phyloP scores from a whole-genome alignment of 306 rosid genomes.

The Glycine tomentella region DNA sequence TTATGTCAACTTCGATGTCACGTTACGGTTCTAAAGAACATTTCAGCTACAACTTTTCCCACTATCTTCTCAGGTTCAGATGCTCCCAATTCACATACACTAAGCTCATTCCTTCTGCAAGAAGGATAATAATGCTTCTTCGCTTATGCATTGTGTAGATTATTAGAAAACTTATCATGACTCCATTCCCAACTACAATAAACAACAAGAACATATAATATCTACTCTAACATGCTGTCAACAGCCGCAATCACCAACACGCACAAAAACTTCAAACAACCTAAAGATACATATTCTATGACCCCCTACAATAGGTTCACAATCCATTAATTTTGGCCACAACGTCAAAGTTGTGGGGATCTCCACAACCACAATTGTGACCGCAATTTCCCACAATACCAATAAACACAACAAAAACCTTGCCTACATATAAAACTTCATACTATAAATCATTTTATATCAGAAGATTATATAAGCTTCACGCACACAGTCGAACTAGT shows the following conservation, averaged over 20 bases:
- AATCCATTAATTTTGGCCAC: not conserved
- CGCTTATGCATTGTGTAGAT: not conserved
- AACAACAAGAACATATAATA: too few relatives aligned
- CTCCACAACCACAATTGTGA: not conserved
- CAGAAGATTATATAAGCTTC: not conserved
- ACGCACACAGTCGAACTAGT: not conserved
- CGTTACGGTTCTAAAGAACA: not conserved
- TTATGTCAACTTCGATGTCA: not conserved
- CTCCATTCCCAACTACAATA: not conserved
- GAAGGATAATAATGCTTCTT: not conserved
- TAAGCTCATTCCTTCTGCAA: not conserved
- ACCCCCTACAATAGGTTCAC: too few relatives aligned
- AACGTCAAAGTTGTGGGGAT: not conserved
- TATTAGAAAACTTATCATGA: not conserved
- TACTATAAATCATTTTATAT: not conserved
- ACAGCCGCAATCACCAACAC: not conserved
- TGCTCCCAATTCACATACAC: not conserved
- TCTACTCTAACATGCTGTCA: not conserved
- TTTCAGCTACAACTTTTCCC: constrained; percentile 8
- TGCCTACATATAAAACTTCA: not conserved
- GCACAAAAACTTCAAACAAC: not conserved
- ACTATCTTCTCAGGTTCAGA: not conserved
- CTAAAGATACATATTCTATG: not conserved
- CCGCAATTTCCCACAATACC: not conserved
- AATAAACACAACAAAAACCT: not conserved